Base-by-base conservation (phyloP, 1,284 basidiomycete genomes). In the Kwoniella shivajii region DNA sequence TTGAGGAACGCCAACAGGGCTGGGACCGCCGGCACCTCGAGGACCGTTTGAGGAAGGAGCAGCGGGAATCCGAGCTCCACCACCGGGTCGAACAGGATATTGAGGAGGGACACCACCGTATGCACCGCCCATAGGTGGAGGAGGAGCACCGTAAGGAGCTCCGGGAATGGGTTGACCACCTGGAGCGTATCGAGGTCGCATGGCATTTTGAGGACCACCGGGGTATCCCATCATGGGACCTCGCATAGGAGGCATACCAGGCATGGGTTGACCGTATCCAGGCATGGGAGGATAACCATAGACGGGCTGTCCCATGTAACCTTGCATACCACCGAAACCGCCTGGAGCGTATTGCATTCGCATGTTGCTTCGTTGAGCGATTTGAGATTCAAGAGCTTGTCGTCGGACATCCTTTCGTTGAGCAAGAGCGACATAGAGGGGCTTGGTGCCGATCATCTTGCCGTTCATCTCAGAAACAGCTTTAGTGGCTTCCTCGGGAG, bases 401-500 rank as follows among this genome's bases (percentile, higher is more conserved):
- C 95, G 87, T 75, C 96, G 90, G 69, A 95, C 92, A 75, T 99
- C 96, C 70, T 95, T 94, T 71, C 95, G 92, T 80, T 99, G 96
- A 68, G 96, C 96, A 60, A 98, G 87, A 51, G 95, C 95, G 75
- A 99, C 96, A 79, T 99, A 99, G 71, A 99, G 87, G 52, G 96
- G 96, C 82, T 99, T 99, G 73, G 89, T 86, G 67, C 95, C 94
- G 74, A 99, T 92, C 90, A 99, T 99, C 84, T 98, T 98, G 85
- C 97, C 97, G 85, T 99, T 99, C 94, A 99, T 97, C 83, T 99
- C 96, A 54, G 92, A 91, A 64, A 99, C 94, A 60, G 96, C 96
- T 83, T 98, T 99, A 77, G 93, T 98, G 47, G 96, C 95, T 82
- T 99, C 96, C 70, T 99, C 96, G 52, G 96, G 94, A 58, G 92